Conservation (phyloP, 306 rosid species). For the Glycine latifolia region DNA sequence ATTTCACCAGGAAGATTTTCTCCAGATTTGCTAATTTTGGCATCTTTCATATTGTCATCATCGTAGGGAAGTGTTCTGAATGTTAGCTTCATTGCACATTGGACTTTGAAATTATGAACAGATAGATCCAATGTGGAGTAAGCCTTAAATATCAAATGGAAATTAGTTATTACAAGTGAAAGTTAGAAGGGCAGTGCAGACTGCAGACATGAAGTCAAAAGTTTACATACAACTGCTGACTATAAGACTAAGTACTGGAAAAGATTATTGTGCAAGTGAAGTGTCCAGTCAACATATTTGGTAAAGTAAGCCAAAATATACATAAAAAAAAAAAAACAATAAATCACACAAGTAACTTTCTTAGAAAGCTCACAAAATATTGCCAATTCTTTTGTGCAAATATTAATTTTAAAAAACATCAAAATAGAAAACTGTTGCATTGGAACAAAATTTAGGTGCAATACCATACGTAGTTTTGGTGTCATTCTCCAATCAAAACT, state of each 20-base stretch:
- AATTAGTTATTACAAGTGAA: conserved; percentile 45
- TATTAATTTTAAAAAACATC: conserved; percentile 11
- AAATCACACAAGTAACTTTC: conserved; percentile 25
- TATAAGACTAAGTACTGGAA: conserved; percentile 14
- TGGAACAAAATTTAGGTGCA: not conserved
- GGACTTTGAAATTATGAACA: conserved; percentile 79
- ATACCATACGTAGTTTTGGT: not conserved
- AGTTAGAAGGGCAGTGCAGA: conserved; percentile 5
- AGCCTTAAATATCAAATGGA: conserved; percentile 73
- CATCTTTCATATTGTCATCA: conserved; percentile 64
- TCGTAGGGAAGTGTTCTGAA: conserved; percentile 81
- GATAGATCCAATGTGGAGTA: conserved; percentile 88
- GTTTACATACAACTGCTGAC: conserved; percentile 37
- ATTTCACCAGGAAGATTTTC: conserved; percentile 56
- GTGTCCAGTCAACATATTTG: conserved; percentile 25
- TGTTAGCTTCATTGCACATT: conserved; percentile 89
- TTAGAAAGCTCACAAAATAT: conserved; percentile 24
- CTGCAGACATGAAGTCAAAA: conserved; percentile 39
- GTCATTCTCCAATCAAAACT: not conserved
- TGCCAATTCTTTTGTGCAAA: conserved; percentile 6
- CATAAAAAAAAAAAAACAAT: not conserved
- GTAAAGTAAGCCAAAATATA: conserved; percentile 35
- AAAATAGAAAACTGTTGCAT: conserved; percentile 6
- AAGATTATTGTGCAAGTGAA: conserved; percentile 22
- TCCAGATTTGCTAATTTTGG: conserved; percentile 57